Base-by-base conservation (phyloP, 2,329 filamentous ascomycete genomes). In the Furcasterigmium furcatum region DNA sequence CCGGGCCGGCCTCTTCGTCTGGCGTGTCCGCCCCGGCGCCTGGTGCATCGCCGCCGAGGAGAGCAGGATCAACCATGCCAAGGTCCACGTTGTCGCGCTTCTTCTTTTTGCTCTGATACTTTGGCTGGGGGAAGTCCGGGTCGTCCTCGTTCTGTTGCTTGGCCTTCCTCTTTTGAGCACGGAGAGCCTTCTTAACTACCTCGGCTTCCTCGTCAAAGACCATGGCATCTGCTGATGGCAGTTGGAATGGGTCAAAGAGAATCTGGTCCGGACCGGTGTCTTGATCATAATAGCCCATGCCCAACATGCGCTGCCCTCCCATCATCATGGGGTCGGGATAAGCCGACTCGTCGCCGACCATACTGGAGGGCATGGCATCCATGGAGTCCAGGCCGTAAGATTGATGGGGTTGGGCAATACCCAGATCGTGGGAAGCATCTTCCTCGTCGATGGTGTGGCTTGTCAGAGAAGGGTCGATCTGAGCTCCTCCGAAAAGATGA, bases 241-340 rank as follows among this genome's bases (percentile, higher is more conserved):
- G 68, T 52, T 81, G 73, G 55, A 80, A 82, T 9, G 74, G 73
- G 50, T 83, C 76, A 47, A 82, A 83, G 4, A 82, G 58, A 57
- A 82, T 82, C 55, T 68, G 77, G 57, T 82, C 77, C 2, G 74
- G 70, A 19, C 70, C 72, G 52, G 80, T 75, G 48, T 79, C 76
- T 53, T 80, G 77, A 46, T 82, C 73, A 55, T 82, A 83, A 58
- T 82, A 82, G 9, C 77, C 79, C 68, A 80, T 76, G 14, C 79
- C 79, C 51, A 82, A 66, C 59, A 72, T 76, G 25, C 75, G 67
- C 42, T 75, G 73, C n/a, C 65, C 66, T 34, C 62, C 65, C 30
- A 72, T 58, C 29, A 67, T 55, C n/a, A 72, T 65, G 7, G 74
- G 73, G 46, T 80, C 76, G 0, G 76, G 75, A 51, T 77, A 77